phyloP scores from a whole-genome alignment of 2,329 filamentous ascomycete genomes.

The Ceratocystiopsis sp. region DNA sequence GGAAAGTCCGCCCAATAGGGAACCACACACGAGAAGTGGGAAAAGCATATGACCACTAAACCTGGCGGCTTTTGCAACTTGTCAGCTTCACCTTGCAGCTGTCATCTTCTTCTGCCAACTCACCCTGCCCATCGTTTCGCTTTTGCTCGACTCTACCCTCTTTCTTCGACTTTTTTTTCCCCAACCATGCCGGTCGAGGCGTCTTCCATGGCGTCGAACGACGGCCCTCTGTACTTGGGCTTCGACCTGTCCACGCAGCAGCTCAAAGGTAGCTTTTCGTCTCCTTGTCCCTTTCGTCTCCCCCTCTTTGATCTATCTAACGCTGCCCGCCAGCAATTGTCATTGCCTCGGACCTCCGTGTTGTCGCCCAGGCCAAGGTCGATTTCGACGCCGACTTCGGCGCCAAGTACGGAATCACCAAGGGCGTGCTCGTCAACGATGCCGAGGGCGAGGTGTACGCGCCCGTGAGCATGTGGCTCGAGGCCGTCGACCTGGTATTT shows the following conservation, averaged over 20 bases:
- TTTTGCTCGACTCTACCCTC: not conserved
- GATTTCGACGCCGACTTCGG: conserved; percentile 81
- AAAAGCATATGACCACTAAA: no score
- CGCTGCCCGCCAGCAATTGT: conserved; percentile 47
- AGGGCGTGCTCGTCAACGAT: conserved; percentile 74
- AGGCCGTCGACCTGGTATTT: conserved; percentile 77
- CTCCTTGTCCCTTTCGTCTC: not conserved
- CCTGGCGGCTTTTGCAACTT: no score
- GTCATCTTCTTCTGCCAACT: no score
- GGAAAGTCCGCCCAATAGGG: no score
- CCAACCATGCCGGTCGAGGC: conserved; percentile 6
- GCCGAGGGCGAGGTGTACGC: conserved; percentile 79
- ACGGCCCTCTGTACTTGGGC: conserved; percentile 61
- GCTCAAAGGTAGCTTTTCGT: conserved; percentile 53
- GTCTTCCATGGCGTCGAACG: conserved; percentile 11
- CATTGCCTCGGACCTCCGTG: conserved; percentile 65
- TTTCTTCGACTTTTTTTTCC: not conserved
- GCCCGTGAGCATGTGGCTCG: conserved; percentile 86
- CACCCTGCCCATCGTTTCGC: not conserved
- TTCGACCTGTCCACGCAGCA: conserved; percentile 96
- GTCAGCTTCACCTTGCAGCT: no score
- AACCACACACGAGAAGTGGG: no score
- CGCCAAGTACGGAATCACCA: conserved; percentile 59
- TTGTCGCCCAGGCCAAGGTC: conserved; percentile 73
- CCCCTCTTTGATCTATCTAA: not conserved